phyloP scores from a whole-genome alignment of 768 basidiomycete genomes.

The Suillus cothurnatus region DNA sequence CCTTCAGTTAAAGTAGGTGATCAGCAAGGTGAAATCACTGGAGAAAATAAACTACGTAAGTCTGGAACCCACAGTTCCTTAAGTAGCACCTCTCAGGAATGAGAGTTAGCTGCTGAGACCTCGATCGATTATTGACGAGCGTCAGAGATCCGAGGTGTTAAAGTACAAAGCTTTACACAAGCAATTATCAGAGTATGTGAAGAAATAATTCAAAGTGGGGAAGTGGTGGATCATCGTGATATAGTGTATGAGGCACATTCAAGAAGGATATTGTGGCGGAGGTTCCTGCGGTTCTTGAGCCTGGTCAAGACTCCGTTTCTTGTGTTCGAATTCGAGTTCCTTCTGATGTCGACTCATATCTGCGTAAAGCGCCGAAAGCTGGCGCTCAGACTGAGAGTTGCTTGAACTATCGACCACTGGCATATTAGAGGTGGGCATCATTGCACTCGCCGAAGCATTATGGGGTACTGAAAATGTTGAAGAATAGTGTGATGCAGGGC shows the following conservation, averaged over 20 bases:
- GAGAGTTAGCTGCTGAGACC: background rate
- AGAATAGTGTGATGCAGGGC: conserved; percentile 5
- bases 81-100: background rate
- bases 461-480: background rate
- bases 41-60: background rate
- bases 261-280: conserved; percentile 13
- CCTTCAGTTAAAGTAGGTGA: background rate
- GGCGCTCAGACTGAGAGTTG: background rate
- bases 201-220: background rate
- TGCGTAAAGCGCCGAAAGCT: conserved; percentile 12
- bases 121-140: background rate
- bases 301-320: conserved; percentile 5
- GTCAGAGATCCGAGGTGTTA: background rate
- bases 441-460: background rate
- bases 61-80: background rate
- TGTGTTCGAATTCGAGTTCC: conserved; percentile 12
- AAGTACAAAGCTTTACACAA: background rate
- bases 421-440: conserved; percentile 66
- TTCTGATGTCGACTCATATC: conserved; percentile 15
- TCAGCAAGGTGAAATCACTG: background rate
- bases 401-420: conserved; percentile 74
- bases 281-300: conserved; percentile 9
- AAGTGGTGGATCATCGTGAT: background rate
- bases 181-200: background rate
- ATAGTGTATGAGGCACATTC: background rate